Evolutionary conservation across 1,284 basidiomycete genomes (phyloP).

Genomic region (Puccinia coronata): DNA sequence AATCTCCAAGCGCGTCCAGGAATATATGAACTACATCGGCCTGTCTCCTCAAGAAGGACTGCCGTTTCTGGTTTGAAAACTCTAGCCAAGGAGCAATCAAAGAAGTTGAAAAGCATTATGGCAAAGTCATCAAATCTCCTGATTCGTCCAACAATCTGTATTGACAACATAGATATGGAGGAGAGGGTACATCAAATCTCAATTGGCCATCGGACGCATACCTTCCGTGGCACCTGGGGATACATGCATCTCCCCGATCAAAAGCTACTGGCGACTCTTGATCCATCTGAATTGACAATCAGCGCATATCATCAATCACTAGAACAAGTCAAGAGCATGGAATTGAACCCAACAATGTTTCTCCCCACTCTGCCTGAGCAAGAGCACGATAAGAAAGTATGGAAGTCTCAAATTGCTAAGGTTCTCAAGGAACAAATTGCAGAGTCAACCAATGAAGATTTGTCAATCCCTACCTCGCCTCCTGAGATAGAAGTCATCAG

Average conservation of each 20-base stretch:
- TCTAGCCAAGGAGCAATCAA: background rate
- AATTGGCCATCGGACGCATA: background rate
- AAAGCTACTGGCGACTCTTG: background rate
- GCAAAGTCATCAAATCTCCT: too few relatives aligned
- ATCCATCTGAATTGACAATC: background rate
- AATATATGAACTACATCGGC: slow-evolving; percentile 2
- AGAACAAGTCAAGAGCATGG: background rate
- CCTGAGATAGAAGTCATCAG: background rate
- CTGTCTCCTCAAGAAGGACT: background rate
- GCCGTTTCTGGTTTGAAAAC: background rate
- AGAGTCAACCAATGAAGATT: background rate
- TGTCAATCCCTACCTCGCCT: background rate
- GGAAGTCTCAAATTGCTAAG: slow-evolving; percentile 10
- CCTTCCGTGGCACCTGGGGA: background rate
- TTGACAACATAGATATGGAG: background rate
- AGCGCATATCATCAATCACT: slow-evolving; percentile 1
- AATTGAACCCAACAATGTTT: slow-evolving; percentile 3
- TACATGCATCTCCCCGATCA: background rate
- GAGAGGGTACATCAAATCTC: background rate
- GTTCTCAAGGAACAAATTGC: background rate
- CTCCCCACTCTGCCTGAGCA: background rate
- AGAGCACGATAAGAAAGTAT: background rate
- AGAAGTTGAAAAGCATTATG: background rate
- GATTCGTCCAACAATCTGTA: background rate
- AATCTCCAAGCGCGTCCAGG: background rate